phyloP scores from a whole-genome alignment of 2,329 filamentous ascomycete species.

The Neonectria faginata region DNA sequence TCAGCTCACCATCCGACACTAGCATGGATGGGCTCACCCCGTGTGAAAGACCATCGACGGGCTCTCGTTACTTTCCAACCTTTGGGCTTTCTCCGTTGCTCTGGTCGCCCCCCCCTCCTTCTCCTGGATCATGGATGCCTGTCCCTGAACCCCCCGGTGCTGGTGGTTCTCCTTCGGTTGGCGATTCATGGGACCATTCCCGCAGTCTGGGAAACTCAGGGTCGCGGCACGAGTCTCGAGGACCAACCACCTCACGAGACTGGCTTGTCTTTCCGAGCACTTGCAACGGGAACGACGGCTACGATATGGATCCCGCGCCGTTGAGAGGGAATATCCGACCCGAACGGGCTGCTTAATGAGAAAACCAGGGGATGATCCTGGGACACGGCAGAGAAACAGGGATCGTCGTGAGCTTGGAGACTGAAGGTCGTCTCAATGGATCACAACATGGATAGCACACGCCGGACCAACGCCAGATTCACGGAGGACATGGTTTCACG shows the following conservation, averaged over 20 bases:
- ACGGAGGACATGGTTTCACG: slow-evolving; percentile 30
- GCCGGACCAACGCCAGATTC: slow-evolving; percentile 22
- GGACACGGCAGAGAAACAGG: slow-evolving; percentile 2
- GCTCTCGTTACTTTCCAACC: slow-evolving; percentile 39
- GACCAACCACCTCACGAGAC: slow-evolving; percentile 48
- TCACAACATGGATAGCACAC: slow-evolving; percentile 2
- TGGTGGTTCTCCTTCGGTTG: slow-evolving; percentile 39
- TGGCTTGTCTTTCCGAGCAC: slow-evolving; percentile 33
- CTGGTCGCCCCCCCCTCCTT: slow-evolving; percentile 21
- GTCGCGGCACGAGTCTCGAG: slow-evolving; percentile 29
- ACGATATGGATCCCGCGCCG: slow-evolving; percentile 42
- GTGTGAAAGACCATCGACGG: slow-evolving; percentile 40
- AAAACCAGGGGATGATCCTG: slow-evolving; percentile 6
- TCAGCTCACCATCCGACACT: slow-evolving; percentile 50
- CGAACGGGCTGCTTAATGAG: slow-evolving; percentile 20
- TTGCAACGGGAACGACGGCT: slow-evolving; percentile 44
- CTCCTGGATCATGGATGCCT: slow-evolving; percentile 34
- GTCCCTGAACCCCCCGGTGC: slow-evolving; percentile 16
- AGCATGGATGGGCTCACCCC: slow-evolving; percentile 46
- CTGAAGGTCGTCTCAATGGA: slow-evolving; percentile 23
- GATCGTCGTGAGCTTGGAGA: slow-evolving; percentile 8
- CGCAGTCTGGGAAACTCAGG: slow-evolving; percentile 38
- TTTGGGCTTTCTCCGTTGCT: slow-evolving; percentile 34
- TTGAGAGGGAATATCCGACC: slow-evolving; percentile 37
- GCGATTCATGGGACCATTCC: slow-evolving; percentile 41